A percentile compares a stretch with the other conserved stretches of the same genome.
Evolutionary conservation across 495 filamentous ascomycete genomes (phyloP).

Genomic region (Penicillium daleae): DNA sequence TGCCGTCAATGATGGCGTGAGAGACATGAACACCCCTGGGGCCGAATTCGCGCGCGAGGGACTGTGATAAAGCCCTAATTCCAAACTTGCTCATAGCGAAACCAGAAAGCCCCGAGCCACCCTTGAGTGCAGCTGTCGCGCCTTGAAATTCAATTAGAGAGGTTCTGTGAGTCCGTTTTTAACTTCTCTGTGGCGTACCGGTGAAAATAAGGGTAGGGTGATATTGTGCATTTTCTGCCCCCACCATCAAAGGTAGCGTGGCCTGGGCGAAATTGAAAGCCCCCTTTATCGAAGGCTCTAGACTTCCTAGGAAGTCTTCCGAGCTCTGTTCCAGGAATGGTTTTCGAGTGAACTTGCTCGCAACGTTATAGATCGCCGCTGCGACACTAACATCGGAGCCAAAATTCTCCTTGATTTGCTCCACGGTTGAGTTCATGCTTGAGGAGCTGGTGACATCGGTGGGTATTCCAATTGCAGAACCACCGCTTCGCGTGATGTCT

Average conservation of each 20-base stretch:
- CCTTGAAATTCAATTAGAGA: neutral
- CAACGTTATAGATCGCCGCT: constrained; percentile 74
- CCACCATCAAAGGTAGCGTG: neutral
- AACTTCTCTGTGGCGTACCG: neutral
- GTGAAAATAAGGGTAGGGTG: neutral
- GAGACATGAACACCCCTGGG: constrained; percentile 77
- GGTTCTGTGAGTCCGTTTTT: too few relatives aligned
- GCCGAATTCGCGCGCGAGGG: constrained; percentile 74
- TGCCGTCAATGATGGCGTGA: constrained; percentile 74
- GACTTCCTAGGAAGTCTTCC: constrained; percentile 58
- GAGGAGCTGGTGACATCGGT: constrained; percentile 60
- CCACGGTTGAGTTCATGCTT: constrained; percentile 60
- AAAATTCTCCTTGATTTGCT: constrained; percentile 49
- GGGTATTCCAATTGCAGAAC: constrained; percentile 66
- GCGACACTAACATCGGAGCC: constrained; percentile 42
- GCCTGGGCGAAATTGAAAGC: constrained; percentile 32
- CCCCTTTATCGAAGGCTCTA: constrained; percentile 52
- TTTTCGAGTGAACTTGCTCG: constrained; percentile 60
- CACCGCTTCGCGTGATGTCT: constrained; percentile 64
- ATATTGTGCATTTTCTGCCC: neutral
- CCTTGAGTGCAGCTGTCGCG: neutral
- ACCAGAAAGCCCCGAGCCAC: neutral
- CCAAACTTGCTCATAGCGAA: neutral
- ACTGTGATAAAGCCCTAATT: constrained; percentile 65
- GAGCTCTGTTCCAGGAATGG: constrained; percentile 66